Evolutionary conservation across 176 grass and related monocot genomes (phyloP).

Genomic region (Puya raimondii): DNA sequence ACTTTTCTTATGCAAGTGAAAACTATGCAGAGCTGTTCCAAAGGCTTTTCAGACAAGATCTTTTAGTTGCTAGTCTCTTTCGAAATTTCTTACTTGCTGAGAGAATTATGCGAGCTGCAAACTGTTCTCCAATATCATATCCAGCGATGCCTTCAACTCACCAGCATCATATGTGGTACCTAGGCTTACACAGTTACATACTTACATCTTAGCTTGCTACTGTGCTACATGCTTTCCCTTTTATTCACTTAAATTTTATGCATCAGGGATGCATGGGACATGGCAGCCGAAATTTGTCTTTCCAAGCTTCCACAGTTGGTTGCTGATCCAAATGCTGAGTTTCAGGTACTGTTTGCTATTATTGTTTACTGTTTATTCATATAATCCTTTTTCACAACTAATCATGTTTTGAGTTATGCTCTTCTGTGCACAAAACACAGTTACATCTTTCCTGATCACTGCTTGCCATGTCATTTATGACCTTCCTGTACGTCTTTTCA

Average conservation of each 20-base stretch:
- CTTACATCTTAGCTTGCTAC: conserved; percentile 9
- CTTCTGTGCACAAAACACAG: neutral
- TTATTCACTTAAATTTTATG: conserved; percentile 13
- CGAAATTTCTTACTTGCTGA: conserved; percentile 98
- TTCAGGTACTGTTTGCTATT: conserved; percentile 52
- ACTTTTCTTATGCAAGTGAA: conserved; percentile 32
- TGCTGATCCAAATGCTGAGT: conserved; percentile 64
- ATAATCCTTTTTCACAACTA: neutral
- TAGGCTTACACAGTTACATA: conserved; percentile 2
- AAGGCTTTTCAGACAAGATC: conserved; percentile 93
- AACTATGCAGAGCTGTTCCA: conserved; percentile 79
- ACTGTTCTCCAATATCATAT: conserved; percentile 83
- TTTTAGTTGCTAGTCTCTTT: conserved; percentile 95
- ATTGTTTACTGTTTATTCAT: neutral
- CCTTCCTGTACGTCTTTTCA: too few species aligned
- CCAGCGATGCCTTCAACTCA: conserved; percentile 75
- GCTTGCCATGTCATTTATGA: too few species aligned
- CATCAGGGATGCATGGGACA: conserved; percentile 98
- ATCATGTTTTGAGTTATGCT: conserved; percentile 3
- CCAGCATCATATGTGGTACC: conserved; percentile 99
- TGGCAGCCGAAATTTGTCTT: conserved; percentile 98
- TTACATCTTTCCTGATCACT: too few species aligned
- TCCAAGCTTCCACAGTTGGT: conserved; percentile 86
- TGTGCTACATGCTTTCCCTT: conserved; percentile 3
- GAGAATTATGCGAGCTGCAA: conserved; percentile 94